Evolutionary conservation across 306 rosid genomes (phyloP).

Genomic region (Medicago ruthenica): DNA sequence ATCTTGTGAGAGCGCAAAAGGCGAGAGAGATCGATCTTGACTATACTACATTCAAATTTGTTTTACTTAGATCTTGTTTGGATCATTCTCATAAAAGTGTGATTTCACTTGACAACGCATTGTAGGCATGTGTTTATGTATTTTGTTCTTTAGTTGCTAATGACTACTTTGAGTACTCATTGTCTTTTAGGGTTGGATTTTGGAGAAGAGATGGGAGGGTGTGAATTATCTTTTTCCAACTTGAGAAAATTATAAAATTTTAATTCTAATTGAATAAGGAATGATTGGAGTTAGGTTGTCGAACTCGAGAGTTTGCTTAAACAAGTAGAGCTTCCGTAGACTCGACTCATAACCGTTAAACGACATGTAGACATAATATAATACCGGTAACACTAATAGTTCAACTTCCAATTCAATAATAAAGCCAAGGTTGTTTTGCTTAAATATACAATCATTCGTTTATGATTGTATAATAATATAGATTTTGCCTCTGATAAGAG

Average conservation of each 20-base stretch:
- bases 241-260: background rate
- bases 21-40: too few species aligned
- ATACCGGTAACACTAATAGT: background rate
- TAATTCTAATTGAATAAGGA: background rate
- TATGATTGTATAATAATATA: slow-evolving; percentile 10
- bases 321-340: background rate
- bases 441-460: background rate
- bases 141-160: too few species aligned
- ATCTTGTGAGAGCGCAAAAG: too few species aligned
- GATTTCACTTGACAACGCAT: background rate
- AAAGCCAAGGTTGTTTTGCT: background rate
- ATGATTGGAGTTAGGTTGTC: background rate
- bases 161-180: background rate
- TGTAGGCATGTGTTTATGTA: background rate
- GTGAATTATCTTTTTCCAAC: background rate
- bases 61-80: too few species aligned
- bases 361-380: background rate
- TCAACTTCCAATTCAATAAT: background rate
- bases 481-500: slow-evolving; percentile 2
- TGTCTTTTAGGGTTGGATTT: background rate
- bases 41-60: too few species aligned
- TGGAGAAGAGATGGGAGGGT: background rate
- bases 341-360: background rate
- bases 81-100: background rate
- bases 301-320: background rate